These are phyloP conservation scores for Naumovozyma dairenensis DNA, from an alignment of 805 yeast species.

Conservation along the genomic window DNA sequence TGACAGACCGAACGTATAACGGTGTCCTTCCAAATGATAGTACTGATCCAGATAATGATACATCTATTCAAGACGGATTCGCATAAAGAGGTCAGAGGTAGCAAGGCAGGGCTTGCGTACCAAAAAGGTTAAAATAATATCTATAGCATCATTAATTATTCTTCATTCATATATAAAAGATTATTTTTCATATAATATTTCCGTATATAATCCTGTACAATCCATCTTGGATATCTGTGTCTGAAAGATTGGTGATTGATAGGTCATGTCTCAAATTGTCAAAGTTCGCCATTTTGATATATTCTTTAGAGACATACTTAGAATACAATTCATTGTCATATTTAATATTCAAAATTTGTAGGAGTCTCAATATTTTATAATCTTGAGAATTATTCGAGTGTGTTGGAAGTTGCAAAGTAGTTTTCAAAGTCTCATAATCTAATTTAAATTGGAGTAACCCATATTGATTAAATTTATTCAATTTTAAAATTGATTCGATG, in stretches of 20 bases:
- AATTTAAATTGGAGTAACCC: conserved; percentile 28
- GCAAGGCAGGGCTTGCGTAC: too few species aligned
- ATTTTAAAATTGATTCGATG: conserved; percentile 29
- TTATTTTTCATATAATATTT: conserved; percentile 15
- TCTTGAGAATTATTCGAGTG: conserved; percentile 13
- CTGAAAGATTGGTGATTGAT: conserved; percentile 16
- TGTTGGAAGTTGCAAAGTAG: conserved; percentile 17
- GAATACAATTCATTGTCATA: conserved; percentile 14
- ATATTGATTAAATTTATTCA: conserved; percentile 28
- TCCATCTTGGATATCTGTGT: conserved; percentile 31
- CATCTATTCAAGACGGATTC: too few species aligned
- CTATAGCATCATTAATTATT: too few species aligned
- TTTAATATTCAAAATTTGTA: conserved; percentile 24
- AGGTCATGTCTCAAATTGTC: conserved; percentile 16
- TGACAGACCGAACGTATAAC: too few species aligned
- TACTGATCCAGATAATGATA: too few species aligned
- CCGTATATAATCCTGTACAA: conserved; percentile 27
- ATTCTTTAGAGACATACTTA: conserved; percentile 15
- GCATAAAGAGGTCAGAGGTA: too few species aligned
- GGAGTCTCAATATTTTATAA: conserved; percentile 14
- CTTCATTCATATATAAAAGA: too few species aligned
- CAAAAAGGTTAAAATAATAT: too few species aligned
- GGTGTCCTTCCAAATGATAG: too few species aligned
- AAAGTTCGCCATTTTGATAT: conserved; percentile 26
- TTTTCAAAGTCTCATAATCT: conserved; percentile 27